phyloP scores from a whole-genome alignment of 352 stramenopile genomes.

The Phytophthora cactorum region DNA sequence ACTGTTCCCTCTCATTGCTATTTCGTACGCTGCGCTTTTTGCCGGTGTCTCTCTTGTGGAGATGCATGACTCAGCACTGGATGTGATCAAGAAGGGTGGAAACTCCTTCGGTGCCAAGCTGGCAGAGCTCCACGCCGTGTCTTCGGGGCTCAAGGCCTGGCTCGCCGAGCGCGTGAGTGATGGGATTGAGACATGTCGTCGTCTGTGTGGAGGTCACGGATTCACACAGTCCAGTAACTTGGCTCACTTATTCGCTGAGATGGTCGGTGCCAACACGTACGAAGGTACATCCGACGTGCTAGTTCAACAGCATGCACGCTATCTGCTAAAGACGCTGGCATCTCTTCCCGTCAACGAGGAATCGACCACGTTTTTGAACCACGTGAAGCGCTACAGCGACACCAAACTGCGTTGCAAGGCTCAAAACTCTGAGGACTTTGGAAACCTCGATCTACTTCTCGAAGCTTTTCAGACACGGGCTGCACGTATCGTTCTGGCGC shows the following conservation, averaged over 20 bases:
- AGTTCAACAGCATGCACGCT: slow-evolving; percentile 67
- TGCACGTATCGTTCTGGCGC: slow-evolving; percentile 34
- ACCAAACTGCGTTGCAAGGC: slow-evolving; percentile 44
- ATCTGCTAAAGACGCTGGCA: slow-evolving; percentile 53
- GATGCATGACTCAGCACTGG: slow-evolving; percentile 43
- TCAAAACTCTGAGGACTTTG: slow-evolving; percentile 35
- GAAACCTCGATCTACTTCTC: slow-evolving; percentile 44
- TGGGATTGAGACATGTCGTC: slow-evolving; percentile 53
- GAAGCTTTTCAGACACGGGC: slow-evolving; percentile 50
- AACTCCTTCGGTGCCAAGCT: slow-evolving; percentile 44
- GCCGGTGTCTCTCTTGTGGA: slow-evolving; percentile 36
- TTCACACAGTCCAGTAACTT: slow-evolving; percentile 47
- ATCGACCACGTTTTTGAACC: slow-evolving; percentile 41
- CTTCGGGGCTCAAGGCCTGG: slow-evolving; percentile 63
- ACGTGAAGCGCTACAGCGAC: slow-evolving; percentile 40
- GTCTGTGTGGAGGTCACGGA: slow-evolving; percentile 52
- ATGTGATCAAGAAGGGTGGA: slow-evolving; percentile 44
- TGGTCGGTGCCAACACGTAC: slow-evolving; percentile 57
- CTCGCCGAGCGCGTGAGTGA: slow-evolving; percentile 46
- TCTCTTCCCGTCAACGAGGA: slow-evolving; percentile 19
- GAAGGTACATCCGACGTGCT: slow-evolving; percentile 81
- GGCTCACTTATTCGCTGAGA: slow-evolving; percentile 40
- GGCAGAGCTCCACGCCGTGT: slow-evolving; percentile 60
- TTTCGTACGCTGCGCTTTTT: slow-evolving; percentile 37
- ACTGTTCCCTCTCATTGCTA: slow-evolving; percentile 52